Conservation (phyloP, 2,329 filamentous ascomycete species). For the Alternaria rosae region DNA sequence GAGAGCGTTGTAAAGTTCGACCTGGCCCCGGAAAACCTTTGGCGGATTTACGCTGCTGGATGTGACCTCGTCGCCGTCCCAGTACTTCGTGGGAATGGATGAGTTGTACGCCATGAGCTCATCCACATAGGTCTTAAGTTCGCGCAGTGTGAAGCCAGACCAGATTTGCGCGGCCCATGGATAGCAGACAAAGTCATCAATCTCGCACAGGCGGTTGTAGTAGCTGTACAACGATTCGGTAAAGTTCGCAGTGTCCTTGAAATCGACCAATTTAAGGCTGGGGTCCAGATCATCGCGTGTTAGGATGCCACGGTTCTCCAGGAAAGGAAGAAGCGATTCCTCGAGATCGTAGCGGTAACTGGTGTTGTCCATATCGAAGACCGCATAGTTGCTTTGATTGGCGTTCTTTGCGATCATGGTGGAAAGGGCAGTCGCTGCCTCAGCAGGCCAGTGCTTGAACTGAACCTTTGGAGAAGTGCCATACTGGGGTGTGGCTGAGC, state of each 20-base stretch:
- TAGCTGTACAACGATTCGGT: slow-evolving; percentile 43
- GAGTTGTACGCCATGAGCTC: slow-evolving; percentile 39
- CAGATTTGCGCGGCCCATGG: slow-evolving; percentile 42
- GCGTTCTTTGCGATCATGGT: slow-evolving; percentile 40
- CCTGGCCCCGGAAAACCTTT: slow-evolving; percentile 35
- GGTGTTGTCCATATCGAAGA: slow-evolving; percentile 46
- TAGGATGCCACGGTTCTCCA: slow-evolving; percentile 43
- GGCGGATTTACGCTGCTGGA: slow-evolving; percentile 30
- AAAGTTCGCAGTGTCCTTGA: slow-evolving; percentile 43
- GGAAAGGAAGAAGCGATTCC: slow-evolving; percentile 39
- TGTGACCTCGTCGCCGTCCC: slow-evolving; percentile 36
- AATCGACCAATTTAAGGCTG: slow-evolving; percentile 39
- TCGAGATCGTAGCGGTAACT: slow-evolving; percentile 41
- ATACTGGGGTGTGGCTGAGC: slow-evolving; percentile 24
- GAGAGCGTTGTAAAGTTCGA: slow-evolving; percentile 39
- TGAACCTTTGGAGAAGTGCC: slow-evolving; percentile 24
- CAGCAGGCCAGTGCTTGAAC: slow-evolving; percentile 36
- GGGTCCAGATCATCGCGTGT: slow-evolving; percentile 40
- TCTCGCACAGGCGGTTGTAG: slow-evolving; percentile 40
- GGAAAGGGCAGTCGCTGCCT: slow-evolving; percentile 34
- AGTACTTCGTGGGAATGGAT: slow-evolving; percentile 33
- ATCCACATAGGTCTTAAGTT: slow-evolving; percentile 39
- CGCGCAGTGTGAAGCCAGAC: slow-evolving; percentile 35
- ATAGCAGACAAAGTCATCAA: slow-evolving; percentile 41
- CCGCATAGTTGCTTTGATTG: slow-evolving; percentile 42